These are phyloP conservation scores for Blastocystis sp. DNA, from an alignment of 352 stramenopile genomes.

Conservation along the genomic window DNA sequence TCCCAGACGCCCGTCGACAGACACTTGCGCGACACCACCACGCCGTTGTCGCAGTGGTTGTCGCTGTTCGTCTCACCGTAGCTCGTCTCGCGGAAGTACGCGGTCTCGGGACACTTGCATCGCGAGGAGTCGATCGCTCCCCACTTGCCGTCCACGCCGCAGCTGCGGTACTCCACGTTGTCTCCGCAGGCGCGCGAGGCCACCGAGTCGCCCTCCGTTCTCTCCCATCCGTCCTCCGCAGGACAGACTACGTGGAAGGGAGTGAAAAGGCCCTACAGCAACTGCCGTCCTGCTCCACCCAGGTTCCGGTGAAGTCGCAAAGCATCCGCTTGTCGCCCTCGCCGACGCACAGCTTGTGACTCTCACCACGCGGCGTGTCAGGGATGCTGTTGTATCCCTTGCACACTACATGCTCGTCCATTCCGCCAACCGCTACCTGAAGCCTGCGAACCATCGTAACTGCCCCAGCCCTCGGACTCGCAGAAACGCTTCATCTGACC, in stretches of 20 bases:
- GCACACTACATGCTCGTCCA: background rate
- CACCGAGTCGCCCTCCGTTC: background rate
- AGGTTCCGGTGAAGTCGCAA: slow-evolving; percentile 22
- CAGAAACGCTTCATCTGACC: slow-evolving; percentile 42
- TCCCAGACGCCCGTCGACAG: background rate
- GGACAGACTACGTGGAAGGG: background rate
- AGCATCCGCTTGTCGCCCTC: background rate
- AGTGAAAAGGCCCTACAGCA: background rate
- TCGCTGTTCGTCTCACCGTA: slow-evolving; percentile 9
- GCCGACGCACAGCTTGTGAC: background rate
- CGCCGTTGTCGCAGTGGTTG: slow-evolving; percentile 30
- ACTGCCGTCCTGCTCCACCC: background rate
- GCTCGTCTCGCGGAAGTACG: background rate
- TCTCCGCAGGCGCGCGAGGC: background rate
- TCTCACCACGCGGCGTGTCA: slow-evolving; percentile 2
- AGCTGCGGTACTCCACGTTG: slow-evolving; percentile 4
- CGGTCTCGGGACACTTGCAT: background rate
- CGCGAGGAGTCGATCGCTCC: background rate
- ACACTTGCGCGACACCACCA: background rate
- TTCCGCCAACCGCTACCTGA: background rate
- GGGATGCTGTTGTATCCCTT: background rate
- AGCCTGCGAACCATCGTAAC: slow-evolving; percentile 21
- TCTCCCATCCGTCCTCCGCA: background rate
- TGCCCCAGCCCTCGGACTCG: slow-evolving; percentile 1
- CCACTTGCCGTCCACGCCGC: background rate